phyloP scores from a whole-genome alignment of 495 filamentous ascomycete genomes.

The Annulohypoxylon maeteangense region DNA sequence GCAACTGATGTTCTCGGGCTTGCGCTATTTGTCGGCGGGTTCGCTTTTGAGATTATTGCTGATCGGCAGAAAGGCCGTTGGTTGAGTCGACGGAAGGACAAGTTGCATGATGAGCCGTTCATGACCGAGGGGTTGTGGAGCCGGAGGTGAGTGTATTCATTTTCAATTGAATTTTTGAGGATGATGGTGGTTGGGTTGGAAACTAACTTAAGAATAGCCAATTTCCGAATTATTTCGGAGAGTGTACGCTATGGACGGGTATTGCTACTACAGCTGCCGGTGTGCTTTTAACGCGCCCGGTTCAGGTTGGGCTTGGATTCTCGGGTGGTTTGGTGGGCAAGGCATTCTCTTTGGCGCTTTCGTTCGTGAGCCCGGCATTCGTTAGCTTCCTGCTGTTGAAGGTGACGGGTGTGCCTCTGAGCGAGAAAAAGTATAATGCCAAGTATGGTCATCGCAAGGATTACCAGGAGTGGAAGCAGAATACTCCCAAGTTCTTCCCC shows the following conservation, averaged over 20 bases:
- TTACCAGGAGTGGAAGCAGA: conserved; percentile 73
- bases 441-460: conserved; percentile 70
- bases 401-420: conserved; percentile 68
- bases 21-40: conserved; percentile 63
- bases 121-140: conserved; percentile 68
- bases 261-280: conserved; percentile 64
- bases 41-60: conserved; percentile 67
- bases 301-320: conserved; percentile 60
- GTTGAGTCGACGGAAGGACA: conserved; percentile 64
- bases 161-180: neutral
- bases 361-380: conserved; percentile 69
- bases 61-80: conserved; percentile 70
- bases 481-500: conserved; percentile 72
- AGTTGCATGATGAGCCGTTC: conserved; percentile 71
- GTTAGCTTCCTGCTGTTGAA: conserved; percentile 68
- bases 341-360: conserved; percentile 56
- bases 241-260: conserved; percentile 72
- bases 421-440: conserved; percentile 73
- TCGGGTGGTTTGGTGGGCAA: conserved; percentile 52
- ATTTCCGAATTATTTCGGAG: conserved; percentile 77
- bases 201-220: conserved; percentile 48
- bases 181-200: neutral
- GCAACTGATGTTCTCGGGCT: conserved; percentile 64
- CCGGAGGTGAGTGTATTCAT: conserved; percentile 45
- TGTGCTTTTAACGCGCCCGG: conserved; percentile 57